phyloP scores from a whole-genome alignment of 305 asterid species.

The Petunia hybrid region DNA sequence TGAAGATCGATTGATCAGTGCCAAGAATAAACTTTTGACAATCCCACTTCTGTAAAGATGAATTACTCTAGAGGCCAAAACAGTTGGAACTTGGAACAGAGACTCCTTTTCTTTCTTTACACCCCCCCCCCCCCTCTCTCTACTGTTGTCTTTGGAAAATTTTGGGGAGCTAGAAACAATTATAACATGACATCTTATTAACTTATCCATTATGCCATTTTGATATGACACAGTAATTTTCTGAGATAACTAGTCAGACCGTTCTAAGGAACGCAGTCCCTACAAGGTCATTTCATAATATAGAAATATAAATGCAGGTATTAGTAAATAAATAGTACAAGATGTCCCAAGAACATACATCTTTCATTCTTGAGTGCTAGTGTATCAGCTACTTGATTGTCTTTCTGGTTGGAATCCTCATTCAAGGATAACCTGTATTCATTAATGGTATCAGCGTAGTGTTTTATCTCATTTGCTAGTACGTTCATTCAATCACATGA shows the following conservation, averaged over 20 bases:
- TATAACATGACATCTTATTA: neutral
- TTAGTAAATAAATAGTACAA: too few relatives aligned
- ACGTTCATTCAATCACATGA: too few relatives aligned
- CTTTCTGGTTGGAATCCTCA: too few relatives aligned
- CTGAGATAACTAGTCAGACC: neutral
- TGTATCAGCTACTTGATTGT: too few relatives aligned
- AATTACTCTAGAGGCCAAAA: neutral
- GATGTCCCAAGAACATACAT: too few relatives aligned
- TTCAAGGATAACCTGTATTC: too few relatives aligned
- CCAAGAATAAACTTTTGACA: neutral
- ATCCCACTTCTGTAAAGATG: neutral
- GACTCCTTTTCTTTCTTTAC: neutral
- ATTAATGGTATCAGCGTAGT: too few relatives aligned
- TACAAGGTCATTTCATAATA: too few relatives aligned
- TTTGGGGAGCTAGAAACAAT: neutral
- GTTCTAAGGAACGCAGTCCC: too few relatives aligned
- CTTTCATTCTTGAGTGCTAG: too few relatives aligned
- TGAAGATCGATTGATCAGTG: slow-evolving; percentile 3
- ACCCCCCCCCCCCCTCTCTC: neutral
- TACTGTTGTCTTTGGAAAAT: neutral
- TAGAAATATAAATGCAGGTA: too few relatives aligned
- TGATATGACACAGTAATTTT: neutral
- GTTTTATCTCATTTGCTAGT: too few relatives aligned
- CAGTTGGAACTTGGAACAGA: neutral
- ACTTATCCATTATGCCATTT: neutral